Base-by-base conservation (phyloP, 768 basidiomycete species). In the Rhodosporidiobolus sp. region DNA sequence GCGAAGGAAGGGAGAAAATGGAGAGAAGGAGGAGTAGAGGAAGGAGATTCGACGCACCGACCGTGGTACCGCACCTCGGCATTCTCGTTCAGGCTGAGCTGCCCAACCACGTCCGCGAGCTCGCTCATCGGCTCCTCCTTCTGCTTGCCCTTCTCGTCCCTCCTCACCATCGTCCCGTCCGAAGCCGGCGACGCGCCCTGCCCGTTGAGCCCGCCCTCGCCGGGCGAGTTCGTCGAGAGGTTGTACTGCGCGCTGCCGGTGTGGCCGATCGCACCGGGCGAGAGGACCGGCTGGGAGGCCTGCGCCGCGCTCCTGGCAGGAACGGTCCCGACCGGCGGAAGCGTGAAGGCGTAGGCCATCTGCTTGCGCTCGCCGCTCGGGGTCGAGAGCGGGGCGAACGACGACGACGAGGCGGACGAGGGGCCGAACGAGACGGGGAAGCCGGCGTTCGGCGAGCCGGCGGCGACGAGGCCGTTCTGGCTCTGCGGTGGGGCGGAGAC, bases 61-160 rank as follows among this genome's bases (percentile, higher is more conserved):
- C 92, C 91, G 77, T 94, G 92, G 80, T 89, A 94, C 49, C 92
- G 83, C 20, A 94, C 87, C 79, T 94, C 88, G 67, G 87, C 86
- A 65, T 93, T 90, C 82, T 94, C 92, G 77, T 94, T 92, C 76
- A 94, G 78, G 73, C 89, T 90, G 69, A 94, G 83, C 81, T 94
- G 91, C 4, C 92, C 92, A 9, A 93, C 85, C 38, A 90, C 91
- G 68, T 88, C 87, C 45, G 86, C 84, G 6, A 89, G 79, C 64
- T 82, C 82, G 3, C 70, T 77, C 43, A 80, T 63, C 22, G 78
- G 78, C 24, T 77, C 80, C 34, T 71, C 73, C 57, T 85, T 34
- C 32, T 72, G 72, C 54, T 85, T n/a, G 9, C 30, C 68, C n/a
- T 66, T 48, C 84, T 24, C 28, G 38, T n/a, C 43, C 54, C 43